Conservation (phyloP, 2,329 filamentous ascomycete genomes). For the Exophiala sideris region DNA sequence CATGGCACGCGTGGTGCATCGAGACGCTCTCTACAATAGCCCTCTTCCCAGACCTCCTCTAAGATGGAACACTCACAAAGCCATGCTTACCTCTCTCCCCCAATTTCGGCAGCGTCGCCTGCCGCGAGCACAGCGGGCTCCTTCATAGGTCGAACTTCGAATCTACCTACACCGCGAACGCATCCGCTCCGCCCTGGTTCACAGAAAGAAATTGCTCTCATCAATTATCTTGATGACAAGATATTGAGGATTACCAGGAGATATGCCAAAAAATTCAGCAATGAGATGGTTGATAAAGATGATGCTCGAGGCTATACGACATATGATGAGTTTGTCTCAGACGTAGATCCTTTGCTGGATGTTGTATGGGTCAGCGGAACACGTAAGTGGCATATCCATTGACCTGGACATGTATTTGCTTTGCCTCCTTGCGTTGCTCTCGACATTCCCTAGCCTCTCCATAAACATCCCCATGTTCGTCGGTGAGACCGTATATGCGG, state of each 20-base stretch:
- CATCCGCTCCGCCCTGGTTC: slow-evolving; percentile 55
- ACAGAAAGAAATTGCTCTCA: slow-evolving; percentile 56
- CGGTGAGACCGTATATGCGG: no score
- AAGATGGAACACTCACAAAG: slow-evolving; percentile 7
- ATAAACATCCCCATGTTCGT: no score
- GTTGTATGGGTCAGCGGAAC: slow-evolving; percentile 85
- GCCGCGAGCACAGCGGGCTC: slow-evolving; percentile 8
- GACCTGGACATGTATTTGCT: neutral
- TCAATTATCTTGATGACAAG: slow-evolving; percentile 54
- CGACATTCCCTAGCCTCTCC: no score
- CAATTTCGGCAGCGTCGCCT: slow-evolving; percentile 21
- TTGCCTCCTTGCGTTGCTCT: neutral
- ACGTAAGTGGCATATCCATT: slow-evolving; percentile 54
- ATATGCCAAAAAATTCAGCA: slow-evolving; percentile 51
- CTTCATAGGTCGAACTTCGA: slow-evolving; percentile 25
- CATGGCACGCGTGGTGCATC: no score
- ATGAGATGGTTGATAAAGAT: slow-evolving; percentile 31
- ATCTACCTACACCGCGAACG: slow-evolving; percentile 51
- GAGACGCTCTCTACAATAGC: no score
- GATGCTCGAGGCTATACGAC: slow-evolving; percentile 53
- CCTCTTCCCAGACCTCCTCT: no score
- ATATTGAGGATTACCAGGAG: slow-evolving; percentile 51
- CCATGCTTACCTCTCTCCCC: slow-evolving; percentile 17
- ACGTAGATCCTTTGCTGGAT: slow-evolving; percentile 72
- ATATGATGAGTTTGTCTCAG: slow-evolving; percentile 68